Conservation (phyloP, 805 yeast species). For the Candida arabinofermentans region DNA sequence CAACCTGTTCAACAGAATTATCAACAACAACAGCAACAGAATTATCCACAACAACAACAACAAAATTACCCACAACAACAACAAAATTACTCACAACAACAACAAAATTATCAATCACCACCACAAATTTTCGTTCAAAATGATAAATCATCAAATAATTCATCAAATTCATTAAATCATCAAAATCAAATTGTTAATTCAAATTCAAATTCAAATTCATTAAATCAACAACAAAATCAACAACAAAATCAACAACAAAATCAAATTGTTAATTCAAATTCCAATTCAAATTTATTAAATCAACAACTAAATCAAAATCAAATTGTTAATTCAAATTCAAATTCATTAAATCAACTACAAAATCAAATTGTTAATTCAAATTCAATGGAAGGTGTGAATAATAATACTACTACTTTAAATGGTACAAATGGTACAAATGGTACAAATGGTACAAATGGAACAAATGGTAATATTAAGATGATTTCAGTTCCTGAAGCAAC, state of each 20-base stretch:
- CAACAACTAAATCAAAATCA: no score
- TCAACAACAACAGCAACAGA: neutral
- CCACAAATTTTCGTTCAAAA: neutral
- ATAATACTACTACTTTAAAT: no score
- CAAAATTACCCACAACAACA: neutral
- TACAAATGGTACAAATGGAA: neutral
- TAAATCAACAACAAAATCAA: no score
- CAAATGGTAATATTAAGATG: neutral
- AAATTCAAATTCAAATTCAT: no score
- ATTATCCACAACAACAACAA: constrained; percentile 1
- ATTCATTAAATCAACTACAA: no score
- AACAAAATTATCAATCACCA: constrained; percentile 4
- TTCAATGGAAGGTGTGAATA: no score
- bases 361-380: no score
- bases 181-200: neutral
- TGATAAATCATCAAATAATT: neutral
- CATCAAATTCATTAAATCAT: neutral
- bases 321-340: no score
- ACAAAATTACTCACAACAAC: constrained; percentile 3
- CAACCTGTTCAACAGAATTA: neutral
- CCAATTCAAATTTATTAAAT: no score
- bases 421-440: no score
- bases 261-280: no score
- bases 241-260: neutral
- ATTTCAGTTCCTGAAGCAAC: constrained; percentile 27